Percentiles rank a stretch among this genome's conserved stretches.
phyloP scores from a whole-genome alignment of 768 basidiomycete genomes.

The Psilocybe cyanescens region DNA sequence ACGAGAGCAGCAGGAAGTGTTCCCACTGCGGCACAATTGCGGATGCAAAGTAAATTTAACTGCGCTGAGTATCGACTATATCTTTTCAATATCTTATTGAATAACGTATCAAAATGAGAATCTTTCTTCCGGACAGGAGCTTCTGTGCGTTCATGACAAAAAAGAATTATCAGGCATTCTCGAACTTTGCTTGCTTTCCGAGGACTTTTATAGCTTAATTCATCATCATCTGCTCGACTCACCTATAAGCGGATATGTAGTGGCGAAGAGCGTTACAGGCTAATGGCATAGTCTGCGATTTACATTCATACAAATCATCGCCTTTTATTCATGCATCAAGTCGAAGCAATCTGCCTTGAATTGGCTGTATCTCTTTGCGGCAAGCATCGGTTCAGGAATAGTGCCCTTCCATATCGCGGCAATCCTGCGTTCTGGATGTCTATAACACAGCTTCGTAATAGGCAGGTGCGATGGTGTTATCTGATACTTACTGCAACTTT shows the following conservation, averaged over 20 bases:
- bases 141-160: no score
- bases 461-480: no score
- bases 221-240: no score
- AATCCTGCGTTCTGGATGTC: not conserved
- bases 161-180: no score
- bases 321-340: no score
- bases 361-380: not conserved
- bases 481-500: no score
- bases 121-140: not conserved
- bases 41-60: conserved; percentile 34
- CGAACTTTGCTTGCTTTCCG: no score
- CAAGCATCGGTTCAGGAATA: not conserved
- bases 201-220: no score
- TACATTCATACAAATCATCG: not conserved
- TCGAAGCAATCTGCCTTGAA: not conserved
- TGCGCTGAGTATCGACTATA: not conserved
- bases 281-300: not conserved
- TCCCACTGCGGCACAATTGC: conserved; percentile 61
- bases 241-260: no score
- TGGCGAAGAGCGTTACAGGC: not conserved
- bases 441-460: not conserved
- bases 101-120: not conserved
- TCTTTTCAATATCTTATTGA: no score
- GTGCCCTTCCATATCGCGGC: not conserved
- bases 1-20: conserved; percentile 70